Conservation (phyloP, 2,329 filamentous ascomycete species). For the Alternaria sp. region DNA sequence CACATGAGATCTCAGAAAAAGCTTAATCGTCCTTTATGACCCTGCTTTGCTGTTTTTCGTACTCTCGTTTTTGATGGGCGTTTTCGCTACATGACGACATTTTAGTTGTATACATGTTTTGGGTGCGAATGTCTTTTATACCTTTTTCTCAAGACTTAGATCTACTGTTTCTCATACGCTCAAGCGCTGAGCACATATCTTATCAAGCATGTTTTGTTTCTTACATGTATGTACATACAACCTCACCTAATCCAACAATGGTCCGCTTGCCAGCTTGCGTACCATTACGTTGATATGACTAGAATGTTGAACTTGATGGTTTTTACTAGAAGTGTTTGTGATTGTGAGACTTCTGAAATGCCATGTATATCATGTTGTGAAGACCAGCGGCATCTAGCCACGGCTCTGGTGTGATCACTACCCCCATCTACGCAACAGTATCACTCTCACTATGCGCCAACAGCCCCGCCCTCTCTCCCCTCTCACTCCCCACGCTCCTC, state of each 20-base stretch:
- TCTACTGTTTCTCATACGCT: slow-evolving; percentile 4
- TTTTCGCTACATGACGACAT: neutral
- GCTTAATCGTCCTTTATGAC: slow-evolving; percentile 1
- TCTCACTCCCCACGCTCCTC: slow-evolving; percentile 26
- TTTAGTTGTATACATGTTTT: neutral
- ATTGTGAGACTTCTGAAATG: neutral
- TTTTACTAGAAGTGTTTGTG: neutral
- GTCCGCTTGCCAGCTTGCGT: neutral
- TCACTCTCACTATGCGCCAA: slow-evolving; percentile 38
- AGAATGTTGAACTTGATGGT: neutral
- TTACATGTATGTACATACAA: slow-evolving; percentile 5
- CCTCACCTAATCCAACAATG: neutral
- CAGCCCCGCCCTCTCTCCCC: slow-evolving; percentile 30
- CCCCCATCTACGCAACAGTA: slow-evolving; percentile 5
- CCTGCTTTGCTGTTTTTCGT: neutral
- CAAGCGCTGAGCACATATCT: slow-evolving; percentile 10
- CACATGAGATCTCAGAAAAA: slow-evolving; percentile 21
- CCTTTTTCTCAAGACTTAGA: slow-evolving; percentile 2
- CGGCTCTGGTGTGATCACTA: neutral
- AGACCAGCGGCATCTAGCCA: neutral
- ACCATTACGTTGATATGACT: slow-evolving; percentile 1
- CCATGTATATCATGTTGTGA: neutral
- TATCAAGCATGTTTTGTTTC: neutral
- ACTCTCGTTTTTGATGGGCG: neutral
- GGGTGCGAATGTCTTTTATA: neutral